These are phyloP conservation scores for Erythrophleum fordii DNA, from an alignment of 306 rosid genomes.

Conservation along the genomic window DNA sequence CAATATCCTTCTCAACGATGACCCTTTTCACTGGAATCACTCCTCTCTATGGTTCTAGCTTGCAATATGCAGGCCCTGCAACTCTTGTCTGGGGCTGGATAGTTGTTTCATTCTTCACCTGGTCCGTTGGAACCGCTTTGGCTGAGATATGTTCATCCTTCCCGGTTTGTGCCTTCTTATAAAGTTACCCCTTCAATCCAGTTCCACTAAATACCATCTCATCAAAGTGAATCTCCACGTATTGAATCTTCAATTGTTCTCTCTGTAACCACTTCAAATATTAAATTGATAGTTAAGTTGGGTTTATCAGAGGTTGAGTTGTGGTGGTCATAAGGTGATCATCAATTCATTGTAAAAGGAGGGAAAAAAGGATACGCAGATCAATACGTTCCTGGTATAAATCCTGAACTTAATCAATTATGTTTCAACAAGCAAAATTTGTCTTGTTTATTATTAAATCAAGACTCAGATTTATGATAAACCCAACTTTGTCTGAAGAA, in stretches of 20 bases:
- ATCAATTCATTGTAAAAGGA: neutral
- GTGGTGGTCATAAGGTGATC: conserved; percentile 8
- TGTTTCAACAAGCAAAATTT: neutral
- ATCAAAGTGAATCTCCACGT: neutral
- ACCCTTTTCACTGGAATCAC: conserved; percentile 96
- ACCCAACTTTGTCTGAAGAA: too few species aligned
- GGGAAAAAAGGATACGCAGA: neutral
- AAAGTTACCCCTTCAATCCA: neutral
- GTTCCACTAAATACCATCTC: neutral
- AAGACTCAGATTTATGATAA: neutral
- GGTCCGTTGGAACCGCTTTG: conserved; percentile 90
- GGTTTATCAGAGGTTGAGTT: neutral
- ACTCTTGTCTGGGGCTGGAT: conserved; percentile 92
- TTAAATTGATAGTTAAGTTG: neutral
- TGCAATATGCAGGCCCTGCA: conserved; percentile 87
- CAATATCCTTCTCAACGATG: conserved; percentile 90
- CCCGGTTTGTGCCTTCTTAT: conserved; percentile 59
- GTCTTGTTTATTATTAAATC: neutral
- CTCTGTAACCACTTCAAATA: neutral
- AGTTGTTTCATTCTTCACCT: conserved; percentile 83
- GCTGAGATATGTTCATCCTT: conserved; percentile 94
- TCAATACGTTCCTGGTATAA: neutral
- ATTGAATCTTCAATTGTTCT: neutral
- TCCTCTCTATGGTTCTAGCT: conserved; percentile 84
- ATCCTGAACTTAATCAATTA: neutral